Evolutionary conservation across 371 early-diverging fungal species (phyloP).

Genomic region (Umbelopsis sp.): DNA sequence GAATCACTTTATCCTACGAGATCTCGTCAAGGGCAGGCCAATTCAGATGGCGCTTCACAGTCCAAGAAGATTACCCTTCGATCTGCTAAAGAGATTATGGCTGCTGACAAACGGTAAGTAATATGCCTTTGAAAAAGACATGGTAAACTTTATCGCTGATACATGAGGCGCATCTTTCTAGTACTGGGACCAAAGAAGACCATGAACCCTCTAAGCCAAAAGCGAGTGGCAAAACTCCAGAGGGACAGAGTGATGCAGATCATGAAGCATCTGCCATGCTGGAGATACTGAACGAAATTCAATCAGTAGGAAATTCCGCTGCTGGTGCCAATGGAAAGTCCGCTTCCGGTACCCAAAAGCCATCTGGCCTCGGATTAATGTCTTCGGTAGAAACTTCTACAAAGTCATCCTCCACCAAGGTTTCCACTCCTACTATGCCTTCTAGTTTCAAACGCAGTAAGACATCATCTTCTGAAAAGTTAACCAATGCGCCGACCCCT

Average conservation of each 20-base stretch:
- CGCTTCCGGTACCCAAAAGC: slow-evolving; percentile 6
- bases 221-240: slow-evolving; percentile 8
- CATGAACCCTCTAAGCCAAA: background rate
- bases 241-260: background rate
- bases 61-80: slow-evolving; percentile 16
- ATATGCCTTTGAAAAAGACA: no score
- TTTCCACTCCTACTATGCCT: slow-evolving; percentile 6
- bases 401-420: slow-evolving; percentile 11
- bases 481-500: slow-evolving; percentile 3
- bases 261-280: slow-evolving; percentile 5
- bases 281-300: slow-evolving; percentile 11
- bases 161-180: background rate
- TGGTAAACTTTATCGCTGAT: background rate
- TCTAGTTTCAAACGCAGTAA: slow-evolving; percentile 11
- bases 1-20: background rate
- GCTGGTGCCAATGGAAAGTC: slow-evolving; percentile 12
- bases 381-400: background rate
- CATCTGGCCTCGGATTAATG: slow-evolving; percentile 18
- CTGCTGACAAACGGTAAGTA: slow-evolving; percentile 13
- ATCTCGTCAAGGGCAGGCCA: slow-evolving; percentile 10
- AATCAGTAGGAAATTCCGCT: slow-evolving; percentile 10
- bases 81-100: slow-evolving; percentile 17
- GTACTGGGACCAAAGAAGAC: slow-evolving; percentile 5
- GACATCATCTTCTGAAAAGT: slow-evolving; percentile 12
- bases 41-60: slow-evolving; percentile 1